A percentile compares a stretch with the other conserved stretches of the same genome.
Evolutionary conservation across 2,329 filamentous ascomycete genomes (phyloP).

Genomic region (Arthrobotrys pseudoclavata): DNA sequence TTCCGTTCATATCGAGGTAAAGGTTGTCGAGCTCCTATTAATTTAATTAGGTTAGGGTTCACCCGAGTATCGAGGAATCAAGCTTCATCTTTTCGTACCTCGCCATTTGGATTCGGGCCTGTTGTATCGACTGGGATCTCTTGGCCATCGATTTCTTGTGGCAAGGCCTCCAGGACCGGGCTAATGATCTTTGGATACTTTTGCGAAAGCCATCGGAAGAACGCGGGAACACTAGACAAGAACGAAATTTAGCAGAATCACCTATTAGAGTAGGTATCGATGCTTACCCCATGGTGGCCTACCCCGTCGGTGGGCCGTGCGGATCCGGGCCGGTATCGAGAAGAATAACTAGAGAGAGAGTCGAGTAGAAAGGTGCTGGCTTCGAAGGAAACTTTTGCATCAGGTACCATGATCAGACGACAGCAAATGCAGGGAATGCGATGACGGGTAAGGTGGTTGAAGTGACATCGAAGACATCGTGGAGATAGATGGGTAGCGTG

Average conservation of each 20-base stretch:
- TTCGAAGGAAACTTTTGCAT: constrained; percentile 51
- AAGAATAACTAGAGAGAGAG: constrained; percentile 41
- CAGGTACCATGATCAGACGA: constrained; percentile 59
- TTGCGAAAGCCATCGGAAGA: constrained; percentile 84
- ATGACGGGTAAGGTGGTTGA: constrained; percentile 40
- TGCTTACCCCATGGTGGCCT: constrained; percentile 52
- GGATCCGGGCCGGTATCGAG: neutral
- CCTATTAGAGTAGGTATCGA: neutral
- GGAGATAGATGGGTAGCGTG: constrained; percentile 35
- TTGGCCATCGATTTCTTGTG: constrained; percentile 84
- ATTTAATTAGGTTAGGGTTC: neutral
- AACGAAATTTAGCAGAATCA: constrained; percentile 10
- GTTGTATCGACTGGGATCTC: constrained; percentile 87
- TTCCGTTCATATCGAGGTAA: constrained; percentile 99
- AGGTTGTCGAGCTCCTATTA: constrained; percentile 88
- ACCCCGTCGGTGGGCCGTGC: neutral
- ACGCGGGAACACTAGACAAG: constrained; percentile 62
- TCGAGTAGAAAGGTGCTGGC: constrained; percentile 45
- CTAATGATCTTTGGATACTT: constrained; percentile 99
- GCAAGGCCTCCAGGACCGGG: constrained; percentile 86
- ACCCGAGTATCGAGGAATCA: neutral
- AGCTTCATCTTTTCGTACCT: constrained; percentile 66
- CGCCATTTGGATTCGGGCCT: constrained; percentile 91
- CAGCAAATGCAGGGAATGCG: constrained; percentile 42
- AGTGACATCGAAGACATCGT: constrained; percentile 57